Base-by-base conservation (phyloP, 768 basidiomycete genomes). In the Arthromyces matolae region DNA sequence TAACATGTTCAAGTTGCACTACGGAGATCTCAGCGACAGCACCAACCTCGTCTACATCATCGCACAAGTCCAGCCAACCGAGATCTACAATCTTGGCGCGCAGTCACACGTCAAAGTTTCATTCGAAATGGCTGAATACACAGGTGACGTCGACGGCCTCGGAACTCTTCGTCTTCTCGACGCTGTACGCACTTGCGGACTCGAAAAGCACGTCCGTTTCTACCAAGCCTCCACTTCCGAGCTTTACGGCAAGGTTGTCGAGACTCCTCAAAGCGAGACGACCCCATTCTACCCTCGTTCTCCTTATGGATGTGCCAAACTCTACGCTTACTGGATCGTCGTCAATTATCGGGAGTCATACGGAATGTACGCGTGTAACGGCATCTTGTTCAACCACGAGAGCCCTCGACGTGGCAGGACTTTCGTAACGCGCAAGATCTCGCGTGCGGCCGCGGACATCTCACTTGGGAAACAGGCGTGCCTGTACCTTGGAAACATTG, bases 91-190 rank as follows among this genome's bases (percentile, higher is more conserved):
- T 68, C 85, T 98, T 43, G 94, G 93, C 36, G 94, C 94, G 13
- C 94, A 98, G 67, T 93, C 90, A 34, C 94, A 98, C 72, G 94
- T 98, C 75, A 98, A 98, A 69, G 94, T 98, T 55, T 96, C 93
- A 22, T 98, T 98, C 67, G 95, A 97, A 69, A 95, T 98, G 92
- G 91, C 94, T 20, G 94, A 98, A 70, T 98, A 98, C 72, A 98
- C 95, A 0, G 93, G 90, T 42, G 95, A 98, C 61, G 94, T 98
- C 40, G 94, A 98, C 59, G 94, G 86, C 7, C 77, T 98, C 32
- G 94, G 94, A 45, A 98, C 94, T 5, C 81, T 98, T 39, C 90
- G 94, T 57, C 80, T 98, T 49, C 86, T 98, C 49, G 95, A 98
- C 60, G 94, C 94, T 45, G 84, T 98, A 66, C 84, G 94, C 33